A percentile compares a stretch with the other conserved stretches of the same genome.
Evolutionary conservation across 2,329 filamentous ascomycete species (phyloP).

Genomic region (Hymenoscyphus scutula): DNA sequence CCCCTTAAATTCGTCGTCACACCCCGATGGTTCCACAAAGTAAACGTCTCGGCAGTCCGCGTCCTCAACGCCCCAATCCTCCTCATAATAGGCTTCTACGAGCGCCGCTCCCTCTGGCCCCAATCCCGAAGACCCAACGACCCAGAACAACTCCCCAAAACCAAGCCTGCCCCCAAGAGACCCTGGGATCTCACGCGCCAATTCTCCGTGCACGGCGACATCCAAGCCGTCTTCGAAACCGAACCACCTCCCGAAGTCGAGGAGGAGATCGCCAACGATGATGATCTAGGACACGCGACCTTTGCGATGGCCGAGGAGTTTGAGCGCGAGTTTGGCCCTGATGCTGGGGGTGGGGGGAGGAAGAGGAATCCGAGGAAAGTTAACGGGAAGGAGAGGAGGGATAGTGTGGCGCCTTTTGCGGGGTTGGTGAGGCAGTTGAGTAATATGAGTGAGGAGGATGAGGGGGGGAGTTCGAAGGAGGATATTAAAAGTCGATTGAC

Average conservation of each 20-base stretch:
- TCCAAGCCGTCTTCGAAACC: constrained; percentile 35
- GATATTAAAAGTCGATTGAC: constrained; percentile 26
- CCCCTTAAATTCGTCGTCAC: constrained; percentile 75
- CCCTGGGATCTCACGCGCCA: constrained; percentile 33
- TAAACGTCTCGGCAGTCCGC: constrained; percentile 75
- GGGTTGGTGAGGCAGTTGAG: constrained; percentile 26
- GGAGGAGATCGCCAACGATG: constrained; percentile 25
- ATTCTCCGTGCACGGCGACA: constrained; percentile 35
- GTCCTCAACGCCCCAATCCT: constrained; percentile 73
- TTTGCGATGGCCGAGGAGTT: constrained; percentile 23
- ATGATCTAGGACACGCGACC: constrained; percentile 17
- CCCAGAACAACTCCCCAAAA: constrained; percentile 22
- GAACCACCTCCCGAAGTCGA: constrained; percentile 31
- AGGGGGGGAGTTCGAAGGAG: constrained; percentile 21
- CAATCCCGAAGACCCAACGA: constrained; percentile 22
- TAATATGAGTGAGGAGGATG: constrained; percentile 17
- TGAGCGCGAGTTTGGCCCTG: constrained; percentile 21
- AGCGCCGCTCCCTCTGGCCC: constrained; percentile 67
- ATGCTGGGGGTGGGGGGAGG: constrained; percentile 4
- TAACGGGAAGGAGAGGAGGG: constrained; percentile 24
- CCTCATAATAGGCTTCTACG: constrained; percentile 66
- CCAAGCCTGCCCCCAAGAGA: constrained; percentile 6
- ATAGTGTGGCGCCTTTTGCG: constrained; percentile 32
- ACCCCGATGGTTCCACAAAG: constrained; percentile 87
- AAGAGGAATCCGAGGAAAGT: constrained; percentile 13